phyloP scores from a whole-genome alignment of 106 monocot genomes.

The Iris macrosiphon region DNA sequence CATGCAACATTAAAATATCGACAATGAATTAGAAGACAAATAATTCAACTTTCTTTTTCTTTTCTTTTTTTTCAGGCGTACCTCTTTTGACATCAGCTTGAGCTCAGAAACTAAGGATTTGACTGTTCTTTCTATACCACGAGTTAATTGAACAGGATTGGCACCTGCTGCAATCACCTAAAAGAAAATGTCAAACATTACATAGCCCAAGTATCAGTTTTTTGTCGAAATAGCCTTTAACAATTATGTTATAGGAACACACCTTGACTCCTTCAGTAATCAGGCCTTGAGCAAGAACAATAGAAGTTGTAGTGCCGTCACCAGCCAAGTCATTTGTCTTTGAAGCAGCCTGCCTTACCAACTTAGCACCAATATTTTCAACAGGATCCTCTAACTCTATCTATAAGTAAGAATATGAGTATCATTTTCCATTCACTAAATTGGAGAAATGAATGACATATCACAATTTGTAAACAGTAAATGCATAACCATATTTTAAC shows the following conservation, averaged over 20 bases:
- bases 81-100: slow-evolving; percentile 38
- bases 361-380: slow-evolving; percentile 64
- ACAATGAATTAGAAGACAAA: no score
- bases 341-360: slow-evolving; percentile 56
- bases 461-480: no score
- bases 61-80: no score
- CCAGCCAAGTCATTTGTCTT: slow-evolving; percentile 64
- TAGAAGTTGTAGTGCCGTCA: slow-evolving; percentile 57
- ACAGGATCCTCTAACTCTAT: slow-evolving; percentile 61
- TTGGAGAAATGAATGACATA: not conserved
- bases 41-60: no score
- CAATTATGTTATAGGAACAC: not conserved
- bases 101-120: slow-evolving; percentile 33
- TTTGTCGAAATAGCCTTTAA: not conserved
- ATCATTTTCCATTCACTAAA: no score
- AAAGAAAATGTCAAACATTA: no score
- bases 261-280: slow-evolving; percentile 58
- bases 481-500: not conserved
- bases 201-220: no score
- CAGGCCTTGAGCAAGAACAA: slow-evolving; percentile 57
- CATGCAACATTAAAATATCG: no score
- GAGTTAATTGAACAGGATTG: slow-evolving; percentile 45
- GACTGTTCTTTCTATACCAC: slow-evolving; percentile 43
- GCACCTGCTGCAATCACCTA: no score
- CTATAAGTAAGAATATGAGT: no score